Evolutionary conservation across 73 alveolate genomes (phyloP).

Genomic region (Paraurostyla sp.): DNA sequence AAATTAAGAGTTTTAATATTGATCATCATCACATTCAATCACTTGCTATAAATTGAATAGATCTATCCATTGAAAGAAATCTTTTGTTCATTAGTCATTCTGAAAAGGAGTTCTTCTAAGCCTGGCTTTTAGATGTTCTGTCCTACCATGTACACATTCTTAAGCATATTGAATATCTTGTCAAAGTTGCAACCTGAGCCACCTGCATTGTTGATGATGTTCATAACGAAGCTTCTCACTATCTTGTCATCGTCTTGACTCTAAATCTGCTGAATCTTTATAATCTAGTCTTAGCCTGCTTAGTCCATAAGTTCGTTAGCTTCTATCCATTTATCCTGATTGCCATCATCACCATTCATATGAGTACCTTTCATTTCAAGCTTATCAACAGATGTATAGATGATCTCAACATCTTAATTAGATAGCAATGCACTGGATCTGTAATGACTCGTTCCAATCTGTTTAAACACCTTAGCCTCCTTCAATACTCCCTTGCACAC

Average conservation of each 20-base stretch:
- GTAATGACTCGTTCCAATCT: conserved; percentile 52
- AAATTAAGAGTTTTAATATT: conserved; percentile 1
- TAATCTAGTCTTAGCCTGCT: neutral
- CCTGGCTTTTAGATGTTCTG: conserved; percentile 37
- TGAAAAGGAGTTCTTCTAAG: conserved; percentile 16
- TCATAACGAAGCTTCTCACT: conserved; percentile 42
- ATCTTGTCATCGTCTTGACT: conserved; percentile 46
- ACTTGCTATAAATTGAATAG: conserved; percentile 6
- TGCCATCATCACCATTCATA: neutral
- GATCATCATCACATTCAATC: neutral
- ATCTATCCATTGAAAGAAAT: conserved; percentile 53
- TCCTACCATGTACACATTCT: conserved; percentile 61
- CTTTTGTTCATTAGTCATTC: conserved; percentile 33
- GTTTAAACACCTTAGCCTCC: conserved; percentile 51
- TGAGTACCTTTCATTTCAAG: conserved; percentile 54
- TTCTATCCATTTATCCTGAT: conserved; percentile 27
- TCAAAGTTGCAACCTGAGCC: conserved; percentile 56
- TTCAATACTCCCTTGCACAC: conserved; percentile 86
- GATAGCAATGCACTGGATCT: conserved; percentile 25
- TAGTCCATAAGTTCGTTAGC: conserved; percentile 28
- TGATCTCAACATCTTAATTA: conserved; percentile 45
- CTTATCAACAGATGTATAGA: conserved; percentile 45
- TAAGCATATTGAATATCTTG: conserved; percentile 57
- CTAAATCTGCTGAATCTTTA: conserved; percentile 30
- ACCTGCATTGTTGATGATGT: conserved; percentile 25